Conservation (phyloP, 1,139 yeast genomes). For the Pneumocystis carinii region DNA sequence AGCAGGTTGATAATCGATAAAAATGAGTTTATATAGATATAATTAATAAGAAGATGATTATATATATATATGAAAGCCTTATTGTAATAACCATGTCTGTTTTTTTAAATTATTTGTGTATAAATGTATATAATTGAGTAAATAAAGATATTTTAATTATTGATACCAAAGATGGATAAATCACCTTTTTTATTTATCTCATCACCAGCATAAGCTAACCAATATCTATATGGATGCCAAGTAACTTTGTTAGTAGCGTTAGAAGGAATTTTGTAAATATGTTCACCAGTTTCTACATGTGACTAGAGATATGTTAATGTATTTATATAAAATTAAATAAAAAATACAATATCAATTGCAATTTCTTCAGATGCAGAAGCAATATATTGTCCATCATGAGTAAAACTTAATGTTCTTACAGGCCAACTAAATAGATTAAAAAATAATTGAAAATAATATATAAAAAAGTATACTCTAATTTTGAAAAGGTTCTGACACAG, state of each 20-base stretch:
- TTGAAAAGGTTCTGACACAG: constrained; percentile 31
- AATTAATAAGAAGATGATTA: background rate
- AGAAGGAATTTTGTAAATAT: constrained; percentile 14
- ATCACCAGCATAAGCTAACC: constrained; percentile 19
- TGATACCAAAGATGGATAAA: background rate
- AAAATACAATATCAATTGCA: constrained; percentile 21
- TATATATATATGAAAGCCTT: background rate
- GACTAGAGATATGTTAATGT: constrained; percentile 1
- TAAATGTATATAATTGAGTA: background rate
- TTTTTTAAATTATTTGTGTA: background rate
- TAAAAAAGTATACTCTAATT: constrained; percentile 26
- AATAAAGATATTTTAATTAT: background rate
- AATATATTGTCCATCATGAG: constrained; percentile 85
- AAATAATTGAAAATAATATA: background rate
- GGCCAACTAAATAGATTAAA: constrained; percentile 15
- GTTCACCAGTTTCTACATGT: constrained; percentile 21
- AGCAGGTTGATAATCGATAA: too few relatives aligned
- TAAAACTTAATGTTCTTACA: constrained; percentile 33
- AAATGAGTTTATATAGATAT: background rate
- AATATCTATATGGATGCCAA: constrained; percentile 24
- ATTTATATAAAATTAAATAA: background rate
- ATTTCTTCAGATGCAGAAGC: constrained; percentile 59
- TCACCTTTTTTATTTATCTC: background rate
- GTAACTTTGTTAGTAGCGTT: constrained; percentile 17
- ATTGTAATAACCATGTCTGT: background rate